Evolutionary conservation across 331 rosid species (phyloP).

Genomic region (Cucumis variabilis): DNA sequence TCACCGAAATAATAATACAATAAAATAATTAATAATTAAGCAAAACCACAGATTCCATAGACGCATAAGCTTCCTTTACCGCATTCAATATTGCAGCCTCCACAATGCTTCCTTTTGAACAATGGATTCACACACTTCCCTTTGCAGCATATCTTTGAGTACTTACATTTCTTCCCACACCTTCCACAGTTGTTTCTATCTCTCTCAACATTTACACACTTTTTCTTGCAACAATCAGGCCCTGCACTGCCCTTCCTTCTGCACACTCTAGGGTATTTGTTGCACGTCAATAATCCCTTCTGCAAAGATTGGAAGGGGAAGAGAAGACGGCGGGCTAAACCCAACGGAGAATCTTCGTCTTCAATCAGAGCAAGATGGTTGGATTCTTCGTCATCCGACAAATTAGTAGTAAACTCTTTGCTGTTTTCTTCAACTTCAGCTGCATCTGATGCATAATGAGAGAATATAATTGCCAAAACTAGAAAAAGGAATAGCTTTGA

Average conservation of each 20-base stretch:
- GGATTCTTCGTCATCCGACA: neutral
- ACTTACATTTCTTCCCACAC: slow-evolving; percentile 67
- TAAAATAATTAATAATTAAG: slow-evolving; percentile 18
- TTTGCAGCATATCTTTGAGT: slow-evolving; percentile 58
- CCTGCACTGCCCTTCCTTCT: slow-evolving; percentile 46
- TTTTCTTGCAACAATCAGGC: slow-evolving; percentile 61
- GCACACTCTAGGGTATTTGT: slow-evolving; percentile 56
- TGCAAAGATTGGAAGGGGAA: neutral
- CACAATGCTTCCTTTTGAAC: slow-evolving; percentile 53
- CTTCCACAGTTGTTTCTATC: slow-evolving; percentile 62
- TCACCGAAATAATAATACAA: too few species aligned
- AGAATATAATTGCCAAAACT: neutral
- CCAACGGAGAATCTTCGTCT: neutral
- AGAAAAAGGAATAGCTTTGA: slow-evolving; percentile 6
- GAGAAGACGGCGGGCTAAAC: neutral
- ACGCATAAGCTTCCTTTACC: slow-evolving; percentile 44
- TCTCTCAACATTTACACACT: slow-evolving; percentile 52
- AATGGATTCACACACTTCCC: slow-evolving; percentile 61
- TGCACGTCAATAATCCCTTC: slow-evolving; percentile 36
- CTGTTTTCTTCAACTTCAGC: neutral
- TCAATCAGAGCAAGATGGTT: neutral
- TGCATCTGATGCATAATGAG: neutral
- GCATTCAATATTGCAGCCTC: slow-evolving; percentile 59
- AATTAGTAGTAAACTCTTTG: neutral
- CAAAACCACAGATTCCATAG: slow-evolving; percentile 73